phyloP scores from a whole-genome alignment of 108 stramenopile species.

The Cyclostephanos tholiformis region DNA sequence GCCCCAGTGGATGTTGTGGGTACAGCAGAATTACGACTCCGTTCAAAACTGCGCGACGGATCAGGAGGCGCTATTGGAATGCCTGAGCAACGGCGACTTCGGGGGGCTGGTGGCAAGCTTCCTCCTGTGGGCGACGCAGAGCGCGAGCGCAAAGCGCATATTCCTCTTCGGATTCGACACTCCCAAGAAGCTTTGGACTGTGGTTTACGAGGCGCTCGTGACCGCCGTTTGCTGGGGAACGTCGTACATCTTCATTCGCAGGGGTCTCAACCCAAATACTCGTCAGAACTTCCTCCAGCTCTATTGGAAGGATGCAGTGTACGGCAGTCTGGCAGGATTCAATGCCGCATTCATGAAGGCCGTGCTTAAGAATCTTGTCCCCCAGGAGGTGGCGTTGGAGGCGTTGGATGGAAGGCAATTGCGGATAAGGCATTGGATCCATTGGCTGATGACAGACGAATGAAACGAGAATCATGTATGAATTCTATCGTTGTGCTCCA shows the following conservation, averaged over 20 bases:
- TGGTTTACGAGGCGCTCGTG: constrained; percentile 83
- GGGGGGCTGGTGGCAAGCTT: constrained; percentile 81
- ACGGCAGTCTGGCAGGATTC: constrained; percentile 89
- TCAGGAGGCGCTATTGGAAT: constrained; percentile 74
- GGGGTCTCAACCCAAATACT: constrained; percentile 89
- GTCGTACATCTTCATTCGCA: constrained; percentile 80
- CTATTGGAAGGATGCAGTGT: constrained; percentile 93
- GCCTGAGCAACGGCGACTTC: constrained; percentile 78
- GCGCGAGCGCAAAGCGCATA: constrained; percentile 73
- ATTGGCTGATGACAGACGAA: constrained; percentile 25
- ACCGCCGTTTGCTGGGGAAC: constrained; percentile 86
- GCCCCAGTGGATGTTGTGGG: constrained; percentile 70
- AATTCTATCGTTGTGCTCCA: no score
- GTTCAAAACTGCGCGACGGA: constrained; percentile 84
- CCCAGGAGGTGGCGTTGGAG: constrained; percentile 60
- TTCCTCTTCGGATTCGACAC: constrained; percentile 88
- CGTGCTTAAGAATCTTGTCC: constrained; percentile 86
- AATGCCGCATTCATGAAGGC: constrained; percentile 91
- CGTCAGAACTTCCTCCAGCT: constrained; percentile 64
- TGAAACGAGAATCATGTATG: no score
- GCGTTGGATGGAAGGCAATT: constrained; percentile 47
- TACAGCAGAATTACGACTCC: constrained; percentile 72
- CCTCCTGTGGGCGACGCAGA: constrained; percentile 72
- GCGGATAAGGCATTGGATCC: constrained; percentile 43
- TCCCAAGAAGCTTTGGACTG: constrained; percentile 80